A percentile compares a stretch with the other conserved stretches of the same genome.
Conservation (phyloP, 371 early-diverging fungal species). For the Mucor sp. region DNA sequence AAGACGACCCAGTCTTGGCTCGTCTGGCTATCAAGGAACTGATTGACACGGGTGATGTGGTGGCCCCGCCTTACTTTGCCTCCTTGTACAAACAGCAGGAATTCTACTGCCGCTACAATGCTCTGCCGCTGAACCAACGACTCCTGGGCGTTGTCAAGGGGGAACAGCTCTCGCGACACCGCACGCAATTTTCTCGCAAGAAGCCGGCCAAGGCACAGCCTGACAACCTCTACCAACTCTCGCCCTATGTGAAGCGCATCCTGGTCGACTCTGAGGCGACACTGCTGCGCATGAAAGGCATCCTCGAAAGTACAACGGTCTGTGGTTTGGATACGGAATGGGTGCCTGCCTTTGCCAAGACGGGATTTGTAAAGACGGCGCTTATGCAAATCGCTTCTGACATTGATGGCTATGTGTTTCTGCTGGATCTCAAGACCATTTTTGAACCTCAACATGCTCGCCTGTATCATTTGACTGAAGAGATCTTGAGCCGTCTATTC, state of each 20-base stretch:
- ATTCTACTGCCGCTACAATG: slow-evolving; percentile 37
- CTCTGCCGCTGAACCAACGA: slow-evolving; percentile 31
- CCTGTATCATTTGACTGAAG: slow-evolving; percentile 23
- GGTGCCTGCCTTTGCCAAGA: slow-evolving; percentile 45
- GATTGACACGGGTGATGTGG: slow-evolving; percentile 43
- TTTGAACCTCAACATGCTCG: slow-evolving; percentile 22
- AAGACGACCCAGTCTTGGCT: slow-evolving; percentile 30
- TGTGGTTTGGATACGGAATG: slow-evolving; percentile 54
- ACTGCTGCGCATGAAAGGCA: slow-evolving; percentile 27
- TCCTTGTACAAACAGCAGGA: slow-evolving; percentile 29
- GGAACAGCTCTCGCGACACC: slow-evolving; percentile 36
- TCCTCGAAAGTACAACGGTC: slow-evolving; percentile 17
- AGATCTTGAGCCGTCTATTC: slow-evolving; percentile 31
- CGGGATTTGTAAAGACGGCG: slow-evolving; percentile 27
- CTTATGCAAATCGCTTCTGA: slow-evolving; percentile 50
- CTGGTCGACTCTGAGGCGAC: slow-evolving; percentile 34
- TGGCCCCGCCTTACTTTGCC: slow-evolving; percentile 45
- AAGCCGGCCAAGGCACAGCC: slow-evolving; percentile 10
- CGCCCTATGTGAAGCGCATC: slow-evolving; percentile 21
- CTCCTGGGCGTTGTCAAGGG: slow-evolving; percentile 38
- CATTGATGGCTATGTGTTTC: slow-evolving; percentile 29
- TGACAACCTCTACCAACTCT: slow-evolving; percentile 26
- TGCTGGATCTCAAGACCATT: slow-evolving; percentile 41
- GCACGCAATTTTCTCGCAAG: slow-evolving; percentile 16
- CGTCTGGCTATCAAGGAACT: slow-evolving; percentile 48